Evolutionary conservation across 2,329 filamentous ascomycete species (phyloP).

Genomic region (Zymoseptoria crescenta): DNA sequence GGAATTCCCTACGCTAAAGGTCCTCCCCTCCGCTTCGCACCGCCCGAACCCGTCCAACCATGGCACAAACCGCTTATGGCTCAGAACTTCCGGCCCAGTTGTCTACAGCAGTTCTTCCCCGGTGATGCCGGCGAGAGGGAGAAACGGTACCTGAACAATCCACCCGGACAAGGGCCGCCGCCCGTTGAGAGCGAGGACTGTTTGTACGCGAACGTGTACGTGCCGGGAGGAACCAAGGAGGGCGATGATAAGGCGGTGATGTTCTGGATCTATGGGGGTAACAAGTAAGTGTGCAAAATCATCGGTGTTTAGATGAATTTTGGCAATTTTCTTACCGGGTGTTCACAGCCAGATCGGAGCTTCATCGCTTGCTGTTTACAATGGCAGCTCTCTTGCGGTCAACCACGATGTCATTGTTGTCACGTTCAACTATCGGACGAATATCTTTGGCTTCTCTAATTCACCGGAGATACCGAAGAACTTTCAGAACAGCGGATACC

Average conservation of each 20-base stretch:
- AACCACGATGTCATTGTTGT: constrained; percentile 18
- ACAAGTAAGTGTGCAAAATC: neutral
- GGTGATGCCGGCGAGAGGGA: constrained; percentile 4
- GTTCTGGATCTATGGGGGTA: constrained; percentile 16
- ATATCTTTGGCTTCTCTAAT: constrained; percentile 20
- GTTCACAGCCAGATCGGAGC: constrained; percentile 9
- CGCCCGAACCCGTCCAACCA: constrained; percentile 8
- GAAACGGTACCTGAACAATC: constrained; percentile 14
- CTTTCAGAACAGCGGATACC: constrained; percentile 26
- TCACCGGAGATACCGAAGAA: constrained; percentile 26
- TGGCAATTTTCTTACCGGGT: neutral
- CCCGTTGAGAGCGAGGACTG: constrained; percentile 16
- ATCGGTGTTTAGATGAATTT: neutral
- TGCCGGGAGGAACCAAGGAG: constrained; percentile 8
- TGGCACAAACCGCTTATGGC: constrained; percentile 9
- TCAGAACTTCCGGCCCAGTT: constrained; percentile 10
- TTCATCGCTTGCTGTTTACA: constrained; percentile 12
- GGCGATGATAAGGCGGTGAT: constrained; percentile 11
- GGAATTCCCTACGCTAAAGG: constrained; percentile 15
- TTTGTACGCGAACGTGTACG: constrained; percentile 15
- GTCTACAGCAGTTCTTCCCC: constrained; percentile 17
- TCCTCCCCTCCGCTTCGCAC: constrained; percentile 15
- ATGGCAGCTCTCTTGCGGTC: constrained; percentile 13
- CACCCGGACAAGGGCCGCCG: neutral
- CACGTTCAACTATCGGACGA: constrained; percentile 16